A percentile compares a stretch with the other conserved stretches of the same genome.
These are phyloP conservation scores for Cyclotella sp. DNA, from an alignment of 108 stramenopile species.

Conservation along the genomic window DNA sequence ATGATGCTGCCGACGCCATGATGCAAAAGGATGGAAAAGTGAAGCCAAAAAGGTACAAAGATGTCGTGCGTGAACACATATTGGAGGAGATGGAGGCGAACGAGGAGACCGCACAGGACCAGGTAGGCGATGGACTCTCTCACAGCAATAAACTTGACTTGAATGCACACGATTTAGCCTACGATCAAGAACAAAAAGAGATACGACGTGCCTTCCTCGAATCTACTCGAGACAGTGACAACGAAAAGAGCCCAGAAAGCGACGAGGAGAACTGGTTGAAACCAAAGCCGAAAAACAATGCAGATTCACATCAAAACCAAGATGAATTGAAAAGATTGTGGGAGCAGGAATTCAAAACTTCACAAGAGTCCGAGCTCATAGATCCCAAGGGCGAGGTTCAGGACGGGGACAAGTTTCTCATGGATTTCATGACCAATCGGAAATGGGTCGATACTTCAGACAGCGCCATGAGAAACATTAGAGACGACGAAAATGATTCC, in stretches of 20 bases:
- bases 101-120: slow-evolving; percentile 21
- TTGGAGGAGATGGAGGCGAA: slow-evolving; percentile 79
- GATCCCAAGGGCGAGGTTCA: slow-evolving; percentile 92
- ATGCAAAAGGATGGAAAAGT: slow-evolving; percentile 11
- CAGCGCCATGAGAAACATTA: slow-evolving; percentile 10
- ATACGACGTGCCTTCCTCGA: slow-evolving; percentile 86
- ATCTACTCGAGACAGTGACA: slow-evolving; percentile 55
- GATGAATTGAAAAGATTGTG: slow-evolving; percentile 66
- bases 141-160: background rate
- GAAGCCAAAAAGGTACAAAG: slow-evolving; percentile 85
- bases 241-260: slow-evolving; percentile 35
- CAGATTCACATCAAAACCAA: slow-evolving; percentile 25
- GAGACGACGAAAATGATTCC: slow-evolving; percentile 55
- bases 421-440: slow-evolving; percentile 84
- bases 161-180: slow-evolving; percentile 64
- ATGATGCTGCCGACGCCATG: slow-evolving; percentile 23
- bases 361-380: slow-evolving; percentile 36
- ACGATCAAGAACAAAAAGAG: slow-evolving; percentile 92
- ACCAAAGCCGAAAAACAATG: slow-evolving; percentile 39
- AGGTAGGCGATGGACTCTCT: background rate
- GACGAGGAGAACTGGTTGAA: slow-evolving; percentile 43
- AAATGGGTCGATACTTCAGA: slow-evolving; percentile 74
- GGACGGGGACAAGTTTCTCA: slow-evolving; percentile 87
- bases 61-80: slow-evolving; percentile 95
- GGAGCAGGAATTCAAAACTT: slow-evolving; percentile 70